These are phyloP conservation scores for Kwoniella europaea DNA, from an alignment of 768 basidiomycete genomes.

Conservation along the genomic window DNA sequence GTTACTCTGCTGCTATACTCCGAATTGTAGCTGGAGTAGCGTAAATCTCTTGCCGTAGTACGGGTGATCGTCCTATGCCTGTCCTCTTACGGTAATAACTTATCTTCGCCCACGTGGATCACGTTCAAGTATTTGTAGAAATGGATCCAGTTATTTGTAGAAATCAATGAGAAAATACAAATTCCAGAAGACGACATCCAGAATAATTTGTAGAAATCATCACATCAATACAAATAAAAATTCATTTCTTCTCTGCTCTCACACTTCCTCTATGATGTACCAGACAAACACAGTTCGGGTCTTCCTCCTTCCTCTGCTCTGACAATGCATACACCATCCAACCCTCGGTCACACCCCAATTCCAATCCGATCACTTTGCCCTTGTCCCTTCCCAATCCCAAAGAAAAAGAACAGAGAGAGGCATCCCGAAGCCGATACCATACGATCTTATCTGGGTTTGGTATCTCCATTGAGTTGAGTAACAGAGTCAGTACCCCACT, in stretches of 20 bases:
- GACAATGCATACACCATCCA: background rate
- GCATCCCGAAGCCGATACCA: background rate
- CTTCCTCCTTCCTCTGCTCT: background rate
- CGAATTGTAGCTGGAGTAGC: background rate
- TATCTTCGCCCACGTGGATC: background rate
- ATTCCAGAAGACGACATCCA: background rate
- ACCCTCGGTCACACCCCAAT: background rate
- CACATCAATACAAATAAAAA: slow-evolving; percentile 6
- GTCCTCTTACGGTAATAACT: too few relatives aligned
- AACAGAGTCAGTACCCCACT: background rate
- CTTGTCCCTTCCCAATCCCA: background rate
- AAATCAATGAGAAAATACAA: background rate
- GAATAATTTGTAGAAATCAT: slow-evolving; percentile 4
- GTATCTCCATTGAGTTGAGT: too few relatives aligned
- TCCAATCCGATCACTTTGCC: background rate
- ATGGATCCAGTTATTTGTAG: too few relatives aligned
- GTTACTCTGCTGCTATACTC: background rate
- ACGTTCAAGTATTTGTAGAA: background rate
- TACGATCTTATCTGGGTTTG: background rate
- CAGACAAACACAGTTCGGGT: too few relatives aligned
- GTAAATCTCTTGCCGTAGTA: background rate
- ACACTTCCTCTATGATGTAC: too few relatives aligned
- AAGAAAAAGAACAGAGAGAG: background rate
- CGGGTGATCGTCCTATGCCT: background rate
- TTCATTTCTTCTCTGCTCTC: too few relatives aligned